A percentile compares a stretch with the other conserved stretches of the same genome.
Evolutionary conservation across 257 asterid species (phyloP).

Genomic region (Solanum chmielewskii): DNA sequence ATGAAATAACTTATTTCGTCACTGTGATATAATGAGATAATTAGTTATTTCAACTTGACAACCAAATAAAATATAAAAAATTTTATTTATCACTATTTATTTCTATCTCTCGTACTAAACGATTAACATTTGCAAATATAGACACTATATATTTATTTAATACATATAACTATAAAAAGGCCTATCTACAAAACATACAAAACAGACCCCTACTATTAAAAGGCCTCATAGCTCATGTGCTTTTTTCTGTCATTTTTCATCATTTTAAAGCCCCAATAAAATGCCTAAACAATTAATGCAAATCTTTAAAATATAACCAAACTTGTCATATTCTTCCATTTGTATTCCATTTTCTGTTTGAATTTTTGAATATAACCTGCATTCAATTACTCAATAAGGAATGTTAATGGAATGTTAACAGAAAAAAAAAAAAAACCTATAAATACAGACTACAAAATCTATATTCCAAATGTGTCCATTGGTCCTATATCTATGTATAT

Average conservation of each 20-base stretch:
- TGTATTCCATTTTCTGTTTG: not conserved
- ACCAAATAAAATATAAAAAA: rapidly evolving
- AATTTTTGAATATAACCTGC: not conserved
- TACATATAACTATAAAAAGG: not conserved
- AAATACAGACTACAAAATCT: not conserved
- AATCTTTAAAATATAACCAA: not conserved
- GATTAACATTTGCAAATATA: not conserved
- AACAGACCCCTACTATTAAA: not conserved
- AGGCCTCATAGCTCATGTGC: not conserved
- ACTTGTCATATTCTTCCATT: not conserved
- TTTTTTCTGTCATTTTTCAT: not conserved
- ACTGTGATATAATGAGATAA: too few species aligned
- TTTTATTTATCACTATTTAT: too few species aligned
- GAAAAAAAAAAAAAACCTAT: not conserved
- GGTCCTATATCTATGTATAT: not conserved
- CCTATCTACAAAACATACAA: not conserved
- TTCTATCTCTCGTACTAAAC: too few species aligned
- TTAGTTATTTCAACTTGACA: too few species aligned
- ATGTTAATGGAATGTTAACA: not conserved
- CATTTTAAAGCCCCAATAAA: not conserved
- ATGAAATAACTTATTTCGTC: too few species aligned
- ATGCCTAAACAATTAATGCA: not conserved
- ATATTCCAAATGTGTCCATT: not conserved
- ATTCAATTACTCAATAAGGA: not conserved
- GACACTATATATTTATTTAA: not conserved